Conservation (phyloP, 2,329 filamentous ascomycete species). For the Penicillium concentricum region DNA sequence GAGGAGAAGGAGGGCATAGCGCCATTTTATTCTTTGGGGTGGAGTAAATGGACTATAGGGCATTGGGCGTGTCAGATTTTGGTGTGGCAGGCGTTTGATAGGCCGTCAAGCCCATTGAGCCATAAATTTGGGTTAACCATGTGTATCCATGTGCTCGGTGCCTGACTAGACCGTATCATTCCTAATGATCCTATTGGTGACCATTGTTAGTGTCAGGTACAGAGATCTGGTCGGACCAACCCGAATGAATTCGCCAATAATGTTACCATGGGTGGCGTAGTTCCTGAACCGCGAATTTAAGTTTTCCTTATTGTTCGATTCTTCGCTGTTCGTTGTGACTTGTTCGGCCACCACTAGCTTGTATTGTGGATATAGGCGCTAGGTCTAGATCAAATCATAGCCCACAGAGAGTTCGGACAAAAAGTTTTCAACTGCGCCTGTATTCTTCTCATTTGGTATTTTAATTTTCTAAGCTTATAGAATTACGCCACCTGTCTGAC, state of each 20-base stretch:
- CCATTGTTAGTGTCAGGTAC: not conserved
- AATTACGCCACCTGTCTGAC: constrained; percentile 2
- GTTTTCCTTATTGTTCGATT: not conserved
- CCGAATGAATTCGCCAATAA: not conserved
- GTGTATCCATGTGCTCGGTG: constrained; percentile 4
- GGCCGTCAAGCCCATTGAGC: not conserved
- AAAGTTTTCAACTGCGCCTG: not conserved
- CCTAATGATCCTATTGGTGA: constrained; percentile 2
- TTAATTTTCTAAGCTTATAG: not conserved
- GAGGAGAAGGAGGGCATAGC: not conserved
- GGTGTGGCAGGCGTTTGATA: not conserved
- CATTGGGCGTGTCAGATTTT: not conserved
- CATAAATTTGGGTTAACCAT: not conserved
- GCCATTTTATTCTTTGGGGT: constrained; percentile 6
- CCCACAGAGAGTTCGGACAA: not conserved
- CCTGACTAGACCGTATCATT: not conserved
- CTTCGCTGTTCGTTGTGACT: not conserved
- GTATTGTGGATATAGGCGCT: not conserved
- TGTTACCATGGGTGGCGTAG: not conserved
- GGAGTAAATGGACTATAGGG: not conserved
- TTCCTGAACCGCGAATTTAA: not conserved
- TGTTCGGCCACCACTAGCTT: not conserved
- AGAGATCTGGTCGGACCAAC: constrained; percentile 3
- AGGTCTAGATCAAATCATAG: constrained; percentile 8
- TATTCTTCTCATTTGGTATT: not conserved